These are phyloP conservation scores for Pichiaceae sp. DNA, from an alignment of 1,139 yeast genomes.

Conservation along the genomic window DNA sequence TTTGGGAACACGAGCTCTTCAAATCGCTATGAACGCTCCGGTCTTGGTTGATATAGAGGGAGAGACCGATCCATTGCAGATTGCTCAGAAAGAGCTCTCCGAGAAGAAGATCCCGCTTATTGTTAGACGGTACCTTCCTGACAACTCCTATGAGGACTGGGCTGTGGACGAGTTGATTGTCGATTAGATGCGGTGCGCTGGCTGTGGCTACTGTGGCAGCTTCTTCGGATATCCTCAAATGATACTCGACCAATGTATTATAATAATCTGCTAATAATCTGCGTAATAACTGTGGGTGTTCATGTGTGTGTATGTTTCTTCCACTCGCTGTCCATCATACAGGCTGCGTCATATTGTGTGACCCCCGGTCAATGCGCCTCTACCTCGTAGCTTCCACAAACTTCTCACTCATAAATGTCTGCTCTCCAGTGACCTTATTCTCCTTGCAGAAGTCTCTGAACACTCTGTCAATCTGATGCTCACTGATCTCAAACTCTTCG, in stretches of 20 bases:
- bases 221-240: not conserved
- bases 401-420: constrained; percentile 44
- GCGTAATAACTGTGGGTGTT: not conserved
- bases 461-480: constrained; percentile 21
- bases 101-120: constrained; percentile 94
- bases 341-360: not conserved
- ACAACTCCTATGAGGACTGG: constrained; percentile 97
- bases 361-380: constrained; percentile 13
- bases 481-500: constrained; percentile 32
- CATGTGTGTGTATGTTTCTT: not conserved
- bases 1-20: constrained; percentile 92
- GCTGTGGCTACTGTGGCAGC: not conserved
- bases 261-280: too few species aligned
- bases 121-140: constrained; percentile 92
- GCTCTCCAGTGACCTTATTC: constrained; percentile 48
- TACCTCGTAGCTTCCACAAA: constrained; percentile 56
- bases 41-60: constrained; percentile 97
- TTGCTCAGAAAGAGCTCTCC: constrained; percentile 92
- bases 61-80: constrained; percentile 97
- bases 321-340: too few species aligned
- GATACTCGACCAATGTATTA: too few species aligned
- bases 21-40: constrained; percentile 96
- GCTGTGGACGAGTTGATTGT: constrained; percentile 95
- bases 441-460: constrained; percentile 50
- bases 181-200: constrained; percentile 38